These are phyloP conservation scores for Delonix regia DNA, from an alignment of 306 rosid species.

Conservation along the genomic window DNA sequence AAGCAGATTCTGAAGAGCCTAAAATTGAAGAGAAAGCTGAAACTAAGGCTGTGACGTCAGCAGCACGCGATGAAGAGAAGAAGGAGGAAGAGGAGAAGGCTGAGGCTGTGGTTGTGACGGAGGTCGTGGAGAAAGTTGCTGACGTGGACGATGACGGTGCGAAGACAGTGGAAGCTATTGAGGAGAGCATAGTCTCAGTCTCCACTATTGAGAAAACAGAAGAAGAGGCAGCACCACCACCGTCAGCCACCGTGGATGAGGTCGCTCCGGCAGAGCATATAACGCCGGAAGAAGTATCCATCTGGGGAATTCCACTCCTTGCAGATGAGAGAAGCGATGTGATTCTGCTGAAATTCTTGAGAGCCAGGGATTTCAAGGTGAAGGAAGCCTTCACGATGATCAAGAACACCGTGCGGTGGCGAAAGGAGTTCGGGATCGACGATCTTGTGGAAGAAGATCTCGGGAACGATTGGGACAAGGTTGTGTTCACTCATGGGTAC, in stretches of 20 bases:
- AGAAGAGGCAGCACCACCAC: constrained; percentile 24
- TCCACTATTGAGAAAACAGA: constrained; percentile 13
- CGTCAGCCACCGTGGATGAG: background rate
- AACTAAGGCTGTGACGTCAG: constrained; percentile 4
- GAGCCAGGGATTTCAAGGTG: too few species aligned
- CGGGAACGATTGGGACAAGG: constrained; percentile 53
- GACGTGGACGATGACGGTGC: constrained; percentile 63
- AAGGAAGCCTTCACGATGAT: too few species aligned
- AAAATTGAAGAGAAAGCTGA: constrained; percentile 2
- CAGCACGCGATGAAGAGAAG: constrained; percentile 6
- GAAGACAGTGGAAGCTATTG: constrained; percentile 73
- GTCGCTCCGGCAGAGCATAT: constrained; percentile 18
- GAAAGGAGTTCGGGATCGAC: too few species aligned
- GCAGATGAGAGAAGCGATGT: too few species aligned
- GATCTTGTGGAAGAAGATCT: too few species aligned
- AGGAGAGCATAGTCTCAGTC: constrained; percentile 56
- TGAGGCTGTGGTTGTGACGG: constrained; percentile 1
- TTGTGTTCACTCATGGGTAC: constrained; percentile 55
- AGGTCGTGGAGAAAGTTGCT: constrained; percentile 39
- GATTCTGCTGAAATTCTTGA: too few species aligned
- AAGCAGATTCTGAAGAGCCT: too few species aligned
- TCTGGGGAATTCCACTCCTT: too few species aligned
- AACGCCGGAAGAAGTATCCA: background rate
- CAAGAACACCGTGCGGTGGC: too few species aligned
- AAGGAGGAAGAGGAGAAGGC: constrained; percentile 33